Conservation (phyloP, 176 grass and related monocot species). For the Oryza rufipogon region DNA sequence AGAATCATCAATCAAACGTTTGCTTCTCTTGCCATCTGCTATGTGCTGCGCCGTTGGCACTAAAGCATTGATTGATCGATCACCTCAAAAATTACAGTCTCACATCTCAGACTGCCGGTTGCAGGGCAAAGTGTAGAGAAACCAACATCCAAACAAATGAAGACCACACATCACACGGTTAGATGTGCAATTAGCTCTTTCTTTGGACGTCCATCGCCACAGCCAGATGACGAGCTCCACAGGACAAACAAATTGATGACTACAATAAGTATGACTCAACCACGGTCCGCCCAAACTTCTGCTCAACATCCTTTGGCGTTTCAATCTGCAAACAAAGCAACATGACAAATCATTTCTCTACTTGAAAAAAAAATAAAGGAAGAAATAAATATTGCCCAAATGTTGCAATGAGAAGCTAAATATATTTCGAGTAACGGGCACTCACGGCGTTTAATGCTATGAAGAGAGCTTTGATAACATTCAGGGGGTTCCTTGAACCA, state of each 20-base stretch:
- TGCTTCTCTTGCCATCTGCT: constrained; percentile 13
- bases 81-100: background rate
- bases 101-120: background rate
- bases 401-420: background rate
- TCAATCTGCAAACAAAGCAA: constrained; percentile 63
- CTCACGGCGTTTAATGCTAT: constrained; percentile 89
- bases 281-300: constrained; percentile 97
- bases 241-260: constrained; percentile 12
- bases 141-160: constrained; percentile 8
- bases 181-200: background rate
- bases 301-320: constrained; percentile 85
- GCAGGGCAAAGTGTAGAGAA: background rate
- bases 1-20: background rate
- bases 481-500: constrained; percentile 96
- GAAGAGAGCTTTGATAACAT: constrained; percentile 91
- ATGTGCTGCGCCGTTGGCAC: background rate
- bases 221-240: background rate
- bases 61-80: background rate
- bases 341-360: background rate
- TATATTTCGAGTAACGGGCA: constrained; percentile 23
- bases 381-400: background rate
- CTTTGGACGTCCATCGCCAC: background rate
- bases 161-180: background rate
- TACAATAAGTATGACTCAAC: constrained; percentile 86
- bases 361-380: background rate